These are phyloP conservation scores for Diddensiella santjacobensis DNA, from an alignment of 805 yeast genomes.

Conservation along the genomic window DNA sequence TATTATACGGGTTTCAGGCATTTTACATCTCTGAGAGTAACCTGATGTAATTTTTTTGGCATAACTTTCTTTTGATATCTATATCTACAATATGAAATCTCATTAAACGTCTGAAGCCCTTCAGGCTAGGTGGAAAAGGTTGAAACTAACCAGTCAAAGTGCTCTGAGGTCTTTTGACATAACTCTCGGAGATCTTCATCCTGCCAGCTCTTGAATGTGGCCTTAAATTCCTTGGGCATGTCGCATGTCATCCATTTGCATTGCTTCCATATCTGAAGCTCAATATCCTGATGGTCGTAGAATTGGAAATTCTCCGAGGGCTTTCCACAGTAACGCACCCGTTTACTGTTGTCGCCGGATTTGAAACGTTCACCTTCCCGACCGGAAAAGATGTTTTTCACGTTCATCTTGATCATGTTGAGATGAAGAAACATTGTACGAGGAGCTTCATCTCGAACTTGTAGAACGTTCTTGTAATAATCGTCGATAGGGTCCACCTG, in stretches of 20 bases:
- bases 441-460: conserved; percentile 10
- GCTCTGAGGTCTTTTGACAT: conserved; percentile 9
- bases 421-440: conserved; percentile 53
- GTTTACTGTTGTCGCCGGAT: conserved; percentile 39
- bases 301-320: conserved; percentile 24
- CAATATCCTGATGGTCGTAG: conserved; percentile 19
- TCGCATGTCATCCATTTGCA: conserved; percentile 24
- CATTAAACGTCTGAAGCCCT: too few species aligned
- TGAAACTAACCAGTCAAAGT: conserved; percentile 13
- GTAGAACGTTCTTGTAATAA: conserved; percentile 28
- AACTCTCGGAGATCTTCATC: conserved; percentile 8
- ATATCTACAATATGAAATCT: too few species aligned
- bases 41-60: too few species aligned
- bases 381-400: conserved; percentile 43
- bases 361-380: conserved; percentile 41
- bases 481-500: conserved; percentile 68
- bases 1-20: too few species aligned
- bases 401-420: conserved; percentile 64
- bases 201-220: conserved; percentile 19
- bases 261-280: conserved; percentile 23
- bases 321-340: conserved; percentile 55
- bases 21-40: too few species aligned
- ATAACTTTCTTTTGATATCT: too few species aligned
- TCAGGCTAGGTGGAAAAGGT: not conserved
- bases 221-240: conserved; percentile 9